These are phyloP conservation scores for Debaryomycetaceae sp. DNA, from an alignment of 1,139 yeast species.

Conservation along the genomic window DNA sequence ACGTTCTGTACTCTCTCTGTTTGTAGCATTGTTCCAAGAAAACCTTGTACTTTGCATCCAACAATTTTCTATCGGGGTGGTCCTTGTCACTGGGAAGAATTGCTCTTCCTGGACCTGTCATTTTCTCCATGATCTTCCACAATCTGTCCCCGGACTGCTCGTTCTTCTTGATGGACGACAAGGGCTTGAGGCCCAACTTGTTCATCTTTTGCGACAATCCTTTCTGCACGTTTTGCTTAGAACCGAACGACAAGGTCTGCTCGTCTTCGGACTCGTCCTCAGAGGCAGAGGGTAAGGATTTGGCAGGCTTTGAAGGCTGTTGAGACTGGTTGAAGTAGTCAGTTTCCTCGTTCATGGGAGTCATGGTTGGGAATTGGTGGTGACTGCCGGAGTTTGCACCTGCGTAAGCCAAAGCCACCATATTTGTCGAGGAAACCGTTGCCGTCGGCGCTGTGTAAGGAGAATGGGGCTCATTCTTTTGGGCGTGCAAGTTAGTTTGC, in stretches of 20 bases:
- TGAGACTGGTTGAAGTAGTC: slow-evolving; percentile 44
- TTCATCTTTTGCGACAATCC: slow-evolving; percentile 40
- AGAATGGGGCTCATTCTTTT: slow-evolving; percentile 40
- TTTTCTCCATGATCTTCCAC: slow-evolving; percentile 82
- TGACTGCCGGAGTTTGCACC: slow-evolving; percentile 34
- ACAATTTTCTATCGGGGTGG: slow-evolving; percentile 65
- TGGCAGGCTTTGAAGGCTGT: slow-evolving; percentile 8
- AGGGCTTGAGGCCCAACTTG: slow-evolving; percentile 38
- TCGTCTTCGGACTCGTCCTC: slow-evolving; percentile 41
- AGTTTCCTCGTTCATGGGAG: slow-evolving; percentile 47
- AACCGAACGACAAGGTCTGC: slow-evolving; percentile 55
- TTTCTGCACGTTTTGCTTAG: slow-evolving; percentile 51
- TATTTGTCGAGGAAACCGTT: slow-evolving; percentile 55
- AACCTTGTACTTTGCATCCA: slow-evolving; percentile 74
- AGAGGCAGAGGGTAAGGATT: slow-evolving; percentile 9
- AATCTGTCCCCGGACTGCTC: slow-evolving; percentile 47
- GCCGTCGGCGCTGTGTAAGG: slow-evolving; percentile 78
- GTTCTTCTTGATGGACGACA: slow-evolving; percentile 21
- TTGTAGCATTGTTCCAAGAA: slow-evolving; percentile 83
- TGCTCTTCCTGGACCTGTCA: slow-evolving; percentile 81
- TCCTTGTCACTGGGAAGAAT: slow-evolving; percentile 59
- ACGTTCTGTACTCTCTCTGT: slow-evolving; percentile 70
- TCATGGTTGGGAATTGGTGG: slow-evolving; percentile 55
- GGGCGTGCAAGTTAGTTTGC: slow-evolving; percentile 14
- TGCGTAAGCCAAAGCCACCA: slow-evolving; percentile 51